Base-by-base conservation (phyloP, 192 early-diverging fungal genomes). In the Fimicolochytrium jonesii region DNA sequence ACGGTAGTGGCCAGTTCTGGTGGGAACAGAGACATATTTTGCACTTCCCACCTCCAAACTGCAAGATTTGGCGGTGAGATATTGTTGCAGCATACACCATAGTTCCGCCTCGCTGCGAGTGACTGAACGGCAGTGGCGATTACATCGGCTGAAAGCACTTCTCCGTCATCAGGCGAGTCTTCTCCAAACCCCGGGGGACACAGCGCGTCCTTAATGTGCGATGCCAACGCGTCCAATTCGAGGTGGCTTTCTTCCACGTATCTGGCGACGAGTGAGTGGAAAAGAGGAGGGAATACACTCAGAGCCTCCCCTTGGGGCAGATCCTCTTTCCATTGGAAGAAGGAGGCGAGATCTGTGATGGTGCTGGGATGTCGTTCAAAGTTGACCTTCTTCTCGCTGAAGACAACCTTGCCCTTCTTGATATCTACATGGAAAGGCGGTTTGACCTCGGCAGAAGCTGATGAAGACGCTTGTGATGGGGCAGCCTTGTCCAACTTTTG, bases 41-140 rank as follows among this genome's bases (percentile, higher is more conserved):
- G 64, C 3, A 75, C 76, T 55, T 84, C 80, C 80, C 79, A 82
- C 22, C 82, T 60, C 49, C 53, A 67, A 9, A 84, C 50, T 6
- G 70, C 69, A 4, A 84, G 55, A 57, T 79, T 15, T 3, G 26
- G 61, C 18, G 7, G 30, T 25, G 17, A 32, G 3, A 23, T n/a
- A 18, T 41, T 41, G n/a, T 47, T 17, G 2, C 39, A 11, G 22
- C 31, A 10, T n/a, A 61, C 15, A 3, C 59, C 59, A 34, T 61
- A 61, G 33, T 61, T 61, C 32, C 29, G 9, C 10, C 59, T 44
- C 20, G 15, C 15, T 15, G 59, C 59, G 34, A 61, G 52, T 23
- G 22, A 18, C 5, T 51, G 10, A 28, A 61, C 52, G 15, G 46
- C 47, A 5, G n/a, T 3, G 3, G 17, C n/a, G 3, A 59, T 47